Conservation (phyloP, 129 eudicot species). For the Erigeron canadensis region DNA sequence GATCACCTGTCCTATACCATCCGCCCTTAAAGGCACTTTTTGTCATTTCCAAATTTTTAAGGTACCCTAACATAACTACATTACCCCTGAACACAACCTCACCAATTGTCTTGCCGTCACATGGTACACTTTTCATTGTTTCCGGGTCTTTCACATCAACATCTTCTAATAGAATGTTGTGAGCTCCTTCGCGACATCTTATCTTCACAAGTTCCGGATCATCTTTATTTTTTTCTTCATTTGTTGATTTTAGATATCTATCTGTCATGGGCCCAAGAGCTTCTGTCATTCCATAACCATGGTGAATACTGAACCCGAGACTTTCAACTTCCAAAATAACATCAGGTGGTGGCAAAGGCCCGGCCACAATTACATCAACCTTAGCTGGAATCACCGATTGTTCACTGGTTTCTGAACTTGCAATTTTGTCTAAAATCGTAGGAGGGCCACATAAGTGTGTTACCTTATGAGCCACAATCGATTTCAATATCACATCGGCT, state of each 20-base stretch:
- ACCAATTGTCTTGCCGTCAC: slow-evolving; percentile 63
- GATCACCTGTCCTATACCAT: slow-evolving; percentile 65
- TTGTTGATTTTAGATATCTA: background rate
- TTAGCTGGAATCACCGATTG: slow-evolving; percentile 15
- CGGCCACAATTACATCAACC: slow-evolving; percentile 58
- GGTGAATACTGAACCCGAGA: slow-evolving; percentile 41
- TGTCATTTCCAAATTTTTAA: slow-evolving; percentile 38
- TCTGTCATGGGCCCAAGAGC: slow-evolving; percentile 48
- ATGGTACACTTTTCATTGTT: slow-evolving; percentile 54
- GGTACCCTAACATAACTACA: slow-evolving; percentile 59
- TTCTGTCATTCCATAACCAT: slow-evolving; percentile 74
- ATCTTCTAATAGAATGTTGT: slow-evolving; percentile 45
- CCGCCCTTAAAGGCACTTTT: slow-evolving; percentile 46
- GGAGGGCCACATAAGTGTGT: slow-evolving; percentile 75
- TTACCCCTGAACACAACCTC: slow-evolving; percentile 68
- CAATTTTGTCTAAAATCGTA: slow-evolving; percentile 40
- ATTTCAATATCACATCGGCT: slow-evolving; percentile 33
- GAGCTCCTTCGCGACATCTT: slow-evolving; percentile 37
- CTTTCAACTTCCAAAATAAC: slow-evolving; percentile 29
- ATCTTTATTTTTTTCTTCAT: background rate
- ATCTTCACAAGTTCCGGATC: background rate
- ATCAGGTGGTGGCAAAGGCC: slow-evolving; percentile 41
- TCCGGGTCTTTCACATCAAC: slow-evolving; percentile 54
- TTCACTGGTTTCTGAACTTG: slow-evolving; percentile 18
- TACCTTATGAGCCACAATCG: slow-evolving; percentile 42